Conservation (phyloP, 1,284 basidiomycete species). For the Ceratorhiza oryzae-sativae region DNA sequence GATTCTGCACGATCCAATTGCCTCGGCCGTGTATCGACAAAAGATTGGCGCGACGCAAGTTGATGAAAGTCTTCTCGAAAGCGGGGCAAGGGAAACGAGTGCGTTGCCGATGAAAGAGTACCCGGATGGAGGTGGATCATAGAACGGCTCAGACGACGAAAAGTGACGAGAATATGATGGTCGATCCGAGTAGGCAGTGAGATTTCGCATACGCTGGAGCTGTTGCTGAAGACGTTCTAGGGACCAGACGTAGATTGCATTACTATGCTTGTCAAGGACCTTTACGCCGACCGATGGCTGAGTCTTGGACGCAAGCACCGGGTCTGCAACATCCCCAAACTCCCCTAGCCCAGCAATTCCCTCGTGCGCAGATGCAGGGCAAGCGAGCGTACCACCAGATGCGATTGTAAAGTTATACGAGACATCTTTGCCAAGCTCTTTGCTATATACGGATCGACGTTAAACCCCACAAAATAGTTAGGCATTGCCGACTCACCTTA, state of each 20-base stretch:
- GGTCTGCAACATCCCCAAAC: constrained; percentile 91
- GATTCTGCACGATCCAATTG: constrained; percentile 88
- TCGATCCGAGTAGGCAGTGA: constrained; percentile 90
- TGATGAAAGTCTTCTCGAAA: constrained; percentile 80
- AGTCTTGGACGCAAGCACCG: constrained; percentile 68
- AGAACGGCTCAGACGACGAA: constrained; percentile 91
- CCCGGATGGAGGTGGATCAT: constrained; percentile 81
- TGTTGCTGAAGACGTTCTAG: constrained; percentile 87
- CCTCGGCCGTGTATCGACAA: constrained; percentile 90
- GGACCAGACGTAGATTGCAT: constrained; percentile 91
- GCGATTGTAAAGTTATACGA: constrained; percentile 92
- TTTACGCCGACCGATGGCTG: constrained; percentile 91
- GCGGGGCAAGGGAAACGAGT: constrained; percentile 79
- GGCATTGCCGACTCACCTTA: constrained; percentile 65
- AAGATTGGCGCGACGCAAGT: constrained; percentile 82
- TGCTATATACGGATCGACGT: constrained; percentile 58
- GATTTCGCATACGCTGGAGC: constrained; percentile 91
- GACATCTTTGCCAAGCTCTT: constrained; percentile 84
- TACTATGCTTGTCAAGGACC: constrained; percentile 85
- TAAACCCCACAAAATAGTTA: constrained; percentile 11
- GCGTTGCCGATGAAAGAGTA: constrained; percentile 93
- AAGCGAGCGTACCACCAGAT: constrained; percentile 79
- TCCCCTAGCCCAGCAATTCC: constrained; percentile 87
- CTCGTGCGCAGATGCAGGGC: constrained; percentile 84
- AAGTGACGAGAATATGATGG: constrained; percentile 94